A percentile compares a stretch with the other conserved stretches of the same genome.
Conservation (phyloP, 2,329 filamentous ascomycete genomes). For the Chaetomium sp. region DNA sequence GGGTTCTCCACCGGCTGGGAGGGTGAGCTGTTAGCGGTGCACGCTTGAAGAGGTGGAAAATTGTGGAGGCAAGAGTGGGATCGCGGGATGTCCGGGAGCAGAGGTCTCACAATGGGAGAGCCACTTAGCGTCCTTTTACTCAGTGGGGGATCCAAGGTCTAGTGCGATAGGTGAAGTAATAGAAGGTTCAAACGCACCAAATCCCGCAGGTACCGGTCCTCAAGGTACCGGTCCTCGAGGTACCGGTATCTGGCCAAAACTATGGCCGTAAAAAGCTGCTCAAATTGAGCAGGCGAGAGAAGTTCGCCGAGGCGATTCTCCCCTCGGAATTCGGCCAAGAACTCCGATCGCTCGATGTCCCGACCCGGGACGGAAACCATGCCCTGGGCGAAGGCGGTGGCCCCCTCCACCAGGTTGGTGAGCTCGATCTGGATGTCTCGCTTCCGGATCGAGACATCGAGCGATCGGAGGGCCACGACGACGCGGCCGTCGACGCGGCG, state of each 20-base stretch:
- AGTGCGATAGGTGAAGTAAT: background rate
- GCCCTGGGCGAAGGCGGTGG: background rate
- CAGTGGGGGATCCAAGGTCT: background rate
- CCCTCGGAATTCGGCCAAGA: background rate
- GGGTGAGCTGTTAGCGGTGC: background rate
- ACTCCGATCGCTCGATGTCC: conserved; percentile 13
- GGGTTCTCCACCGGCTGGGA: conserved; percentile 1
- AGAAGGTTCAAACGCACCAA: background rate
- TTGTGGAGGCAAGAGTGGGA: background rate
- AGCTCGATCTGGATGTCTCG: conserved; percentile 12
- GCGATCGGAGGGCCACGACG: conserved; percentile 8
- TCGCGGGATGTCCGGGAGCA: background rate
- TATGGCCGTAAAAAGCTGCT: conserved; percentile 10
- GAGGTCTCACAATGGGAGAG: background rate
- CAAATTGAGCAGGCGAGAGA: conserved; percentile 1
- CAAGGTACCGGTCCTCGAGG: conserved; percentile 1
- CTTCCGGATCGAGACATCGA: conserved; percentile 4
- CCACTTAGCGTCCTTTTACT: background rate
- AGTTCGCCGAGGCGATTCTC: background rate
- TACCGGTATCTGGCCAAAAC: conserved; percentile 19
- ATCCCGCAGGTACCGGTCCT: background rate
- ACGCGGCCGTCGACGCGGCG: background rate
- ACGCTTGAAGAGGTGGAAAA: background rate
- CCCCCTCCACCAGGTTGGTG: conserved; percentile 1
- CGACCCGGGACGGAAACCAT: background rate